Evolutionary conservation across 2,329 filamentous ascomycete genomes (phyloP).

Genomic region (Thielaviopsis euricoi): DNA sequence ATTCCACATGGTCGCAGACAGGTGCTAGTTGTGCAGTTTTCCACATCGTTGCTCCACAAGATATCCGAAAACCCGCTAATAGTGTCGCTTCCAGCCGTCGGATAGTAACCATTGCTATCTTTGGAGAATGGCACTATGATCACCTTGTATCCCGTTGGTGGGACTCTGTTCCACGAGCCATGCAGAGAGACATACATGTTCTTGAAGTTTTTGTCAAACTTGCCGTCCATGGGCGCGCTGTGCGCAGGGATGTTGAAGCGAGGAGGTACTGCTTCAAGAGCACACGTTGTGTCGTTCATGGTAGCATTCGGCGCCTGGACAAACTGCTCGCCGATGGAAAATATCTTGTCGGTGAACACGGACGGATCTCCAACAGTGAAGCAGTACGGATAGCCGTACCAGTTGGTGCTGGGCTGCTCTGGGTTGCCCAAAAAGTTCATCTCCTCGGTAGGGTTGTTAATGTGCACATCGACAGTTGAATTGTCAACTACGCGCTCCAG

Average conservation of each 20-base stretch:
- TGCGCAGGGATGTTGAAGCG: conserved; percentile 40
- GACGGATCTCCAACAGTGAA: conserved; percentile 27
- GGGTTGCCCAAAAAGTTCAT: conserved; percentile 36
- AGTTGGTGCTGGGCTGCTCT: conserved; percentile 16
- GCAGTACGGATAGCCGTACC: conserved; percentile 46
- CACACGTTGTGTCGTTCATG: conserved; percentile 22
- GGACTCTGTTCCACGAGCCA: conserved; percentile 35
- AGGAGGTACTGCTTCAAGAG: conserved; percentile 21
- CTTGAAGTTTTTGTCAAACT: conserved; percentile 34
- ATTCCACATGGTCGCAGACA: conserved; percentile 16
- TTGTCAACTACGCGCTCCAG: conserved; percentile 30
- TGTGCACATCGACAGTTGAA: conserved; percentile 31
- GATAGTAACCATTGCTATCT: conserved; percentile 17
- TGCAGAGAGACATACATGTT: conserved; percentile 44
- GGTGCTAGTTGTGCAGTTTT: conserved; percentile 16
- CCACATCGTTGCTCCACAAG: conserved; percentile 20
- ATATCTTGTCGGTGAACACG: conserved; percentile 17
- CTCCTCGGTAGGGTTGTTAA: conserved; percentile 48
- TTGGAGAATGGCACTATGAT: conserved; percentile 20
- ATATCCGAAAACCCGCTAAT: conserved; percentile 19
- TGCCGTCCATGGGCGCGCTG: conserved; percentile 43
- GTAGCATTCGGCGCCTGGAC: conserved; percentile 21
- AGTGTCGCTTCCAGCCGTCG: conserved; percentile 18
- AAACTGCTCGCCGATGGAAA: conserved; percentile 22
- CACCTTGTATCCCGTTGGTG: conserved; percentile 23